Conservation (phyloP, 1,284 basidiomycete genomes). For the Microbotryum saponariae region DNA sequence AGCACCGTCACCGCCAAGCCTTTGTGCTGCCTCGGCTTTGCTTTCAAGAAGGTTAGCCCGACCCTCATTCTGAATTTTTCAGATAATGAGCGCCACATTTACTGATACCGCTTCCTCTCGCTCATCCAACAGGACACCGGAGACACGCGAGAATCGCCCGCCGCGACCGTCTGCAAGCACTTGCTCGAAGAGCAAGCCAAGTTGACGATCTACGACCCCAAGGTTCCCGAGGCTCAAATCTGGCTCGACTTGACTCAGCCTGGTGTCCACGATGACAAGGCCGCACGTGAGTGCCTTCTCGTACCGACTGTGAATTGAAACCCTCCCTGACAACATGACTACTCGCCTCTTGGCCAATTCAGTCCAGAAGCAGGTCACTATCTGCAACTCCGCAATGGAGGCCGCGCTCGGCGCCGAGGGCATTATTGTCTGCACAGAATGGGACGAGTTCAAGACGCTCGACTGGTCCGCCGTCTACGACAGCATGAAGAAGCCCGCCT, state of each 20-base stretch:
- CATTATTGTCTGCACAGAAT: slow-evolving; percentile 70
- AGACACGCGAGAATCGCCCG: slow-evolving; percentile 94
- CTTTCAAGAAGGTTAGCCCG: slow-evolving; percentile 35
- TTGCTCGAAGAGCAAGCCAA: slow-evolving; percentile 84
- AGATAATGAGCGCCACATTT: background rate
- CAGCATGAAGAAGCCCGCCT: slow-evolving; percentile 90
- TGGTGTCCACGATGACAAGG: slow-evolving; percentile 47
- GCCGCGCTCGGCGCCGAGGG: slow-evolving; percentile 86
- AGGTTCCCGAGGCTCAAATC: slow-evolving; percentile 53
- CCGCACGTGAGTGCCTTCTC: slow-evolving; percentile 39
- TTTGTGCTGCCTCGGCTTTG: slow-evolving; percentile 89
- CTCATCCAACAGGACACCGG: slow-evolving; percentile 62
- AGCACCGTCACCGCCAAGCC: slow-evolving; percentile 95
- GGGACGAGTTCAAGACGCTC: slow-evolving; percentile 89
- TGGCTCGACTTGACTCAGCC: slow-evolving; percentile 50
- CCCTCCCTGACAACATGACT: background rate
- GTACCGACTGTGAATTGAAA: background rate
- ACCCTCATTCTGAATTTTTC: background rate
- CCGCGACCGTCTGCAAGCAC: slow-evolving; percentile 87
- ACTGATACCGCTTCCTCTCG: background rate
- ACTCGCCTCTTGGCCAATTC: background rate
- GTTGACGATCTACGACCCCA: slow-evolving; percentile 86
- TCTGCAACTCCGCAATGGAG: slow-evolving; percentile 67
- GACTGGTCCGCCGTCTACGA: slow-evolving; percentile 81
- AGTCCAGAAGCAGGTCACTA: slow-evolving; percentile 82